phyloP scores from a whole-genome alignment of 129 eudicot species.

The Daucus carota region DNA sequence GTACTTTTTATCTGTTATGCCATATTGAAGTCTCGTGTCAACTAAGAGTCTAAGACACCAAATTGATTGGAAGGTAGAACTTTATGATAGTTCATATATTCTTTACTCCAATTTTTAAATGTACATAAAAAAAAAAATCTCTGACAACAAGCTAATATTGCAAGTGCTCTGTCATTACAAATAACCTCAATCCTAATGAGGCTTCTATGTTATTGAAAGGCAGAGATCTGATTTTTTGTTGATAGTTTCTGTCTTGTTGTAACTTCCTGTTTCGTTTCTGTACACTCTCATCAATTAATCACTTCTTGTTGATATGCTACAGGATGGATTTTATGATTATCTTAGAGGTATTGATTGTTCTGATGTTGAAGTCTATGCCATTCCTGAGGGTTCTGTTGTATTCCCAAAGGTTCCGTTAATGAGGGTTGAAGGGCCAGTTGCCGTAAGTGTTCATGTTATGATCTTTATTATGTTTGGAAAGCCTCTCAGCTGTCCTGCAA shows the following conservation, averaged over 20 bases:
- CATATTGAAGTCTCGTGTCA: background rate
- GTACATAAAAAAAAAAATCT: background rate
- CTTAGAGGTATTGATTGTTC: constrained; percentile 83
- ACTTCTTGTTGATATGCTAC: constrained; percentile 13
- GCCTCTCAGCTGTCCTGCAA: background rate
- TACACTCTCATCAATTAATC: constrained; percentile 14
- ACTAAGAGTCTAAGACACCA: background rate
- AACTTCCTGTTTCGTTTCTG: background rate
- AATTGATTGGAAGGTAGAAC: background rate
- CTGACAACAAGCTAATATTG: background rate
- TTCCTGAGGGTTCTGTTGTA: constrained; percentile 86
- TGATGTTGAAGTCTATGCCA: constrained; percentile 81
- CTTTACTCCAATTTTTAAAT: background rate
- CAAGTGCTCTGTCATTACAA: background rate
- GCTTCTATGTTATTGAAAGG: background rate
- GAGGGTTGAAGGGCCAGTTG: constrained; percentile 97
- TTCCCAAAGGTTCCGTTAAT: constrained; percentile 89
- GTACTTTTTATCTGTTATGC: background rate
- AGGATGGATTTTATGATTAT: constrained; percentile 84
- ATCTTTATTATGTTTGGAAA: background rate
- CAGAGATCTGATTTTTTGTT: background rate
- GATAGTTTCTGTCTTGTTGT: background rate
- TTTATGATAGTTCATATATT: background rate
- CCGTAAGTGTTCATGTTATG: constrained; percentile 48
- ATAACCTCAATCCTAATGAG: background rate